Conservation (phyloP, 768 basidiomycete species). For the Peribolospora kevripleyi region DNA sequence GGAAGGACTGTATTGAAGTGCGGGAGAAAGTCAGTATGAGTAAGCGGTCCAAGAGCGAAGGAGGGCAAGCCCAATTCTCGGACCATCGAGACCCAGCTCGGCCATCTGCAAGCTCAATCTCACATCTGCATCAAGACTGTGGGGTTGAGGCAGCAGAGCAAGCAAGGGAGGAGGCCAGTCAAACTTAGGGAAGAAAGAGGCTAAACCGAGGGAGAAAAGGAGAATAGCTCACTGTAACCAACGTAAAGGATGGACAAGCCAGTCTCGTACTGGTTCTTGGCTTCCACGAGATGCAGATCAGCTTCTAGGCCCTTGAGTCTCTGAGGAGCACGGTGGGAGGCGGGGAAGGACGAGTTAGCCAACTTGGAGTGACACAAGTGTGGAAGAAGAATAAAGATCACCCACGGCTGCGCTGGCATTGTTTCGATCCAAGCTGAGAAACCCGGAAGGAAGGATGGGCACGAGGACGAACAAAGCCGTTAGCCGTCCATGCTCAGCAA, state of each 20-base stretch:
- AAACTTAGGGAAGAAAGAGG: too few relatives aligned
- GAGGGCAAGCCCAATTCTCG: background rate
- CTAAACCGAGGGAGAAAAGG: too few relatives aligned
- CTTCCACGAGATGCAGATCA: too few relatives aligned
- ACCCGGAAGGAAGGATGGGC: background rate
- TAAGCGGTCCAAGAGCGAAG: background rate
- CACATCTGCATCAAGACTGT: constrained; percentile 6
- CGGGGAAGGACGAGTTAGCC: background rate
- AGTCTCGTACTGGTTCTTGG: background rate
- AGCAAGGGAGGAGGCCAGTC: too few relatives aligned
- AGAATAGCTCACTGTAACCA: constrained; percentile 4
- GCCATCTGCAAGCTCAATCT: background rate
- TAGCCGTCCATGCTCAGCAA: constrained; percentile 1
- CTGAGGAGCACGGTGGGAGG: background rate
- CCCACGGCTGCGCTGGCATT: constrained; percentile 11
- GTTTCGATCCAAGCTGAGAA: constrained; percentile 1
- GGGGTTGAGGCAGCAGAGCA: too few relatives aligned
- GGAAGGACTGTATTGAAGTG: constrained; percentile 7
- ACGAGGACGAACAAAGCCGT: background rate
- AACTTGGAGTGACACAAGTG: background rate
- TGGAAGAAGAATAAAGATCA: background rate
- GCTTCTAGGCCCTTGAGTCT: background rate
- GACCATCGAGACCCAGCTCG: too few relatives aligned
- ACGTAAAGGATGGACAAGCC: constrained; percentile 17
- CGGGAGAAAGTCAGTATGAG: background rate